Percentiles rank a stretch among this genome's conserved stretches.
Evolutionary conservation across 2,329 filamentous ascomycete species (phyloP).

Genomic region (Xylariaceae sp.): DNA sequence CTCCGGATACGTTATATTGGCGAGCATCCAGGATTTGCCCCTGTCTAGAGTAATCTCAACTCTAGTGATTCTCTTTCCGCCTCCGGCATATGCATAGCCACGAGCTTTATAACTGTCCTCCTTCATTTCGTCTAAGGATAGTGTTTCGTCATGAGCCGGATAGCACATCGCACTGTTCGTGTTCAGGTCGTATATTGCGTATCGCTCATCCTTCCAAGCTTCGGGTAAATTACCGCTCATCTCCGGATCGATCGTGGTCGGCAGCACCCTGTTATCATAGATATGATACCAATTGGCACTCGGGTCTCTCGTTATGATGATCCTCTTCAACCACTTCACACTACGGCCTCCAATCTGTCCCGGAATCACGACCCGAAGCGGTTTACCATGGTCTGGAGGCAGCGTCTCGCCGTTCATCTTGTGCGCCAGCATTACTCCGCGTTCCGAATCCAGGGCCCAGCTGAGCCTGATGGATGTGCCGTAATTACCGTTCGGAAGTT

Average conservation of each 20-base stretch:
- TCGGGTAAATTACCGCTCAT: conserved; percentile 66
- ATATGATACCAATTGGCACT: conserved; percentile 96
- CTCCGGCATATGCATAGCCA: conserved; percentile 86
- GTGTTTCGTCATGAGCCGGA: conserved; percentile 69
- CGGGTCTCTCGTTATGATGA: conserved; percentile 71
- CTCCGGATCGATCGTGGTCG: conserved; percentile 80
- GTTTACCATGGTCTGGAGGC: conserved; percentile 78
- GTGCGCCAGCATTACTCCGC: conserved; percentile 80
- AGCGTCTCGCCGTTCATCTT: conserved; percentile 85
- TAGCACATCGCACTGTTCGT: conserved; percentile 78
- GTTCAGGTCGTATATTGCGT: conserved; percentile 88
- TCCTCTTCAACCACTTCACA: conserved; percentile 84
- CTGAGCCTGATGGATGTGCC: conserved; percentile 83
- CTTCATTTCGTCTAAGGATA: conserved; percentile 44
- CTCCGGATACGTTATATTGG: conserved; percentile 76
- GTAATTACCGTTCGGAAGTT: conserved; percentile 81
- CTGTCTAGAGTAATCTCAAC: conserved; percentile 81
- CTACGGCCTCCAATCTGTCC: conserved; percentile 89
- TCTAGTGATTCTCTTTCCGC: conserved; percentile 74
- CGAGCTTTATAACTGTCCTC: conserved; percentile 57
- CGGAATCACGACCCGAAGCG: conserved; percentile 75
- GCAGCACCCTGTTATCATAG: conserved; percentile 85
- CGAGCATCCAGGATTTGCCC: conserved; percentile 72
- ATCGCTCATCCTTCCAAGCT: conserved; percentile 84
- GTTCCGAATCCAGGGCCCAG: conserved; percentile 79